These are phyloP conservation scores for Globisporangium sylvaticum DNA, from an alignment of 352 stramenopile species.

Conservation along the genomic window DNA sequence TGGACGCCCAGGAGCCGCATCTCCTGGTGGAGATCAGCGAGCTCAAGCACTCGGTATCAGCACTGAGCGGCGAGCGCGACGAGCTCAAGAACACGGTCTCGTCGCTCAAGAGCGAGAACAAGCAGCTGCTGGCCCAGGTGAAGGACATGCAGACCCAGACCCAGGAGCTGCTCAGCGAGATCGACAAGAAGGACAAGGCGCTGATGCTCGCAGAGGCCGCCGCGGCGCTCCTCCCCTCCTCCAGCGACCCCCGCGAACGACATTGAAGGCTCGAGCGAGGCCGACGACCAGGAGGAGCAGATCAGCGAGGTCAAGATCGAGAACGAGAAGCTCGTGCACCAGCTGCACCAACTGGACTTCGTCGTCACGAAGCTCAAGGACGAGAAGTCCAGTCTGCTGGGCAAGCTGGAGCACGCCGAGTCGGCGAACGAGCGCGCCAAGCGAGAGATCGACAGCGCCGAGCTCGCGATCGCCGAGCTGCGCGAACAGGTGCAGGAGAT, in stretches of 20 bases:
- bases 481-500: conserved; percentile 59
- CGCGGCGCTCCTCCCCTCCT: background rate
- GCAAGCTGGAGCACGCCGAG: conserved; percentile 41
- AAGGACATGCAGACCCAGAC: conserved; percentile 18
- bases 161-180: conserved; percentile 11
- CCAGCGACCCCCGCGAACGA: conserved; percentile 11
- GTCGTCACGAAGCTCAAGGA: conserved; percentile 48
- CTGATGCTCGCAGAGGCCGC: conserved; percentile 8
- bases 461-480: conserved; percentile 40
- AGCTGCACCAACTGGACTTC: conserved; percentile 40
- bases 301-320: conserved; percentile 16
- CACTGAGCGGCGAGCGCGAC: conserved; percentile 19
- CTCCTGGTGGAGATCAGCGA: conserved; percentile 47
- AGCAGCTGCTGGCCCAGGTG: conserved; percentile 19
- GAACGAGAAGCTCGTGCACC: conserved; percentile 35
- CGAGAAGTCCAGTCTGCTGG: conserved; percentile 39
- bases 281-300: conserved; percentile 9
- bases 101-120: conserved; percentile 13
- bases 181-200: conserved; percentile 23
- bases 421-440: conserved; percentile 31
- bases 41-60: conserved; percentile 32
- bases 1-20: conserved; percentile 53
- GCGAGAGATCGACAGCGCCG: conserved; percentile 22
- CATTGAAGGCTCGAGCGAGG: conserved; percentile 10
- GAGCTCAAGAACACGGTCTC: conserved; percentile 6